These are phyloP conservation scores for Candida nemodendra DNA, from an alignment of 805 yeast species.

Conservation along the genomic window DNA sequence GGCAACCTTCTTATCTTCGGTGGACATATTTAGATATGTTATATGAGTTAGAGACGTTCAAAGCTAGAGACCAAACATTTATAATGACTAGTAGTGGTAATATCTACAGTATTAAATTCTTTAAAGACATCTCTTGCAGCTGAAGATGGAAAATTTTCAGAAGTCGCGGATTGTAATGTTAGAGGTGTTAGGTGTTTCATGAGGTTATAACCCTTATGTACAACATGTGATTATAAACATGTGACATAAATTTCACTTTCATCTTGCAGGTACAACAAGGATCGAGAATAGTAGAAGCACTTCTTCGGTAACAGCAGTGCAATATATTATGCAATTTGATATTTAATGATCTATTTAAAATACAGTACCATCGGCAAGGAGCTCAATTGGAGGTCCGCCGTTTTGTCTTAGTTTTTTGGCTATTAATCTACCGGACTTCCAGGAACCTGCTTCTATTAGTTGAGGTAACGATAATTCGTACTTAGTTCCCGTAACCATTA, in stretches of 20 bases:
- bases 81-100: too few relatives aligned
- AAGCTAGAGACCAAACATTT: slow-evolving; percentile 18
- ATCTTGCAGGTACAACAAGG: too few relatives aligned
- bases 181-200: slow-evolving; percentile 9
- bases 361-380: slow-evolving; percentile 64
- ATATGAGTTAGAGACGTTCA: slow-evolving; percentile 37
- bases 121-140: slow-evolving; percentile 2
- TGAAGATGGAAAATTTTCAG: slow-evolving; percentile 9
- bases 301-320: too few relatives aligned
- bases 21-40: slow-evolving; percentile 50
- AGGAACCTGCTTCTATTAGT: slow-evolving; percentile 64
- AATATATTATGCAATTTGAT: too few relatives aligned
- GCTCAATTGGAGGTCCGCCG: slow-evolving; percentile 63
- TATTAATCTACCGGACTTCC: slow-evolving; percentile 64
- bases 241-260: too few relatives aligned
- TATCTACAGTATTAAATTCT: background rate
- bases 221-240: slow-evolving; percentile 18
- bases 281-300: too few relatives aligned
- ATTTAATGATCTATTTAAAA: slow-evolving; percentile 40
- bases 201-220: slow-evolving; percentile 8
- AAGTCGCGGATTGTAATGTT: background rate
- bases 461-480: slow-evolving; percentile 49
- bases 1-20: slow-evolving; percentile 82
- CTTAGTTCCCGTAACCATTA: slow-evolving; percentile 33
- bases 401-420: slow-evolving; percentile 50